Percentiles rank a stretch among this genome's conserved stretches.
phyloP scores from a whole-genome alignment of 2,329 filamentous ascomycete species.

The Calycina marina region DNA sequence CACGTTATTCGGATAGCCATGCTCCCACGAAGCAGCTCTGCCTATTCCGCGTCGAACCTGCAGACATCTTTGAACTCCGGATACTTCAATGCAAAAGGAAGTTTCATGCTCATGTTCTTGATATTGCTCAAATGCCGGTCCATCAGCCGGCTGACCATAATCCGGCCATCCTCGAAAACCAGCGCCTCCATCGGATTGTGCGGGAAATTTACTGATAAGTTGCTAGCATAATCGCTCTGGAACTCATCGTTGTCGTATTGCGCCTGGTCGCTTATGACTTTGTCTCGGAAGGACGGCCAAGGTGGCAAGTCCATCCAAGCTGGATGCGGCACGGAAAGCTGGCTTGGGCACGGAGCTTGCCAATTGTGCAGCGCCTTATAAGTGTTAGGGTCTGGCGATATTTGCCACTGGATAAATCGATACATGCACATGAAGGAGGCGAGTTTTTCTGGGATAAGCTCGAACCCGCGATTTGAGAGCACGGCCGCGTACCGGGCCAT shows the following conservation, averaged over 20 bases:
- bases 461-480: conserved; percentile 16
- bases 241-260: conserved; percentile 18
- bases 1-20: too few relatives aligned
- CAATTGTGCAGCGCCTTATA: conserved; percentile 16
- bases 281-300: conserved; percentile 18
- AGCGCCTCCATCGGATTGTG: conserved; percentile 15
- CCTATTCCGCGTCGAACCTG: conserved; percentile 16
- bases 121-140: conserved; percentile 17
- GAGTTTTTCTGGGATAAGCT: conserved; percentile 18
- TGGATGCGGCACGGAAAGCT: conserved; percentile 16
- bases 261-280: conserved; percentile 17
- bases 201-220: conserved; percentile 18
- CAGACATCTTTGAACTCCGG: conserved; percentile 20
- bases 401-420: conserved; percentile 20
- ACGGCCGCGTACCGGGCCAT: conserved; percentile 18
- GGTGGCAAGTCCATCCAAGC: conserved; percentile 21
- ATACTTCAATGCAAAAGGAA: conserved; percentile 18
- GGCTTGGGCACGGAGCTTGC: conserved; percentile 15
- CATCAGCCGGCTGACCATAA: conserved; percentile 13
- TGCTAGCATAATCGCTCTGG: conserved; percentile 16
- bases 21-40: too few relatives aligned
- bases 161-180: conserved; percentile 15
- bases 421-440: conserved; percentile 22
- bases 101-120: conserved; percentile 19
- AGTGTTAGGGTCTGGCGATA: conserved; percentile 5